Evolutionary conservation across 306 rosid genomes (phyloP).

Genomic region (Quercus suber): DNA sequence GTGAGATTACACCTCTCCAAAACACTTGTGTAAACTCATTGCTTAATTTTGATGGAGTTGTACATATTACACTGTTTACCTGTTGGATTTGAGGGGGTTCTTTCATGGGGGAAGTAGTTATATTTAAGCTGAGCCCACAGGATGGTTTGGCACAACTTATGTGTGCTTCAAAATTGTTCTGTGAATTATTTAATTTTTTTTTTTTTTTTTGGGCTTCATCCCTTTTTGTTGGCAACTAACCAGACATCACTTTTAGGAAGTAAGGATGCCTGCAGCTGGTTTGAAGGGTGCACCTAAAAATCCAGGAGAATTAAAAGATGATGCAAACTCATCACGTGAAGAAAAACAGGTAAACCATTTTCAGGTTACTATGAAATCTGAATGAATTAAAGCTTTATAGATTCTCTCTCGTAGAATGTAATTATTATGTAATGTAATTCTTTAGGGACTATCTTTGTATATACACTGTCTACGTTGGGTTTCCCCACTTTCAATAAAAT

Average conservation of each 20-base stretch:
- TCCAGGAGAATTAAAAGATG: conserved; percentile 83
- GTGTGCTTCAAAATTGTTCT: neutral
- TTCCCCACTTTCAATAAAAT: too few species aligned
- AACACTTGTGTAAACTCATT: neutral
- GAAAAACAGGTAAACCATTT: conserved; percentile 61
- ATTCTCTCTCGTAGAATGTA: too few species aligned
- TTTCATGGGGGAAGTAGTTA: neutral
- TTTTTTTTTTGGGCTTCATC: neutral
- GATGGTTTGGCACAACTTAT: neutral
- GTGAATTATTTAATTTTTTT: neutral
- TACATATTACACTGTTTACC: neutral
- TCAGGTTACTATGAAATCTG: neutral
- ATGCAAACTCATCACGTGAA: conserved; percentile 68
- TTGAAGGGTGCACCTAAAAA: conserved; percentile 72
- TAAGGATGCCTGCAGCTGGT: conserved; percentile 94
- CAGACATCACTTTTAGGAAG: conserved; percentile 54
- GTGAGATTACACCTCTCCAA: too few species aligned
- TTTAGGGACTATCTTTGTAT: too few species aligned
- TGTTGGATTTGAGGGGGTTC: neutral
- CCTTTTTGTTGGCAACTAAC: conserved; percentile 1
- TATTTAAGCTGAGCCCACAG: neutral
- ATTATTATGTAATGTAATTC: too few species aligned
- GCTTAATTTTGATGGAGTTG: neutral
- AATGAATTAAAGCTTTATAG: neutral
- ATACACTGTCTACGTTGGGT: too few species aligned